These are phyloP conservation scores for Paramecium octaurelia DNA, from an alignment of 73 alveolate species.

Conservation along the genomic window DNA sequence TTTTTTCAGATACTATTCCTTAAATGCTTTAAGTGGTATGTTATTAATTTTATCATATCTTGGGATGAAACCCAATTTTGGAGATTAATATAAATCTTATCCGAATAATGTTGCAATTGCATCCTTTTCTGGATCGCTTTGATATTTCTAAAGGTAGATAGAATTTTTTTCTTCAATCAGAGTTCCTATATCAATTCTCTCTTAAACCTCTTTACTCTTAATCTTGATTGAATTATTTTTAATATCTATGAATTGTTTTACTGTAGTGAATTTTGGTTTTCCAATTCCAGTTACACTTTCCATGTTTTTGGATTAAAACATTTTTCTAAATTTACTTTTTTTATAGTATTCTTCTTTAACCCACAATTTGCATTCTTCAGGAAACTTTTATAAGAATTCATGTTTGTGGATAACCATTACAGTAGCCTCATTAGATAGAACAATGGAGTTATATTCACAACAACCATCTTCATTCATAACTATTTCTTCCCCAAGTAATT, in stretches of 20 bases:
- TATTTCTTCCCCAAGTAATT: background rate
- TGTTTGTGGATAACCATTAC: background rate
- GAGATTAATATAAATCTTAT: background rate
- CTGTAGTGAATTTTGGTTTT: background rate
- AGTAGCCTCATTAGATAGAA: background rate
- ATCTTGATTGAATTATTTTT: background rate
- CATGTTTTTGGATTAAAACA: background rate
- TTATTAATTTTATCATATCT: background rate
- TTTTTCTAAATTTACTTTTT: background rate
- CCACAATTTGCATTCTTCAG: background rate
- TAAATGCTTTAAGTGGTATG: background rate
- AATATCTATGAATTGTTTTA: background rate
- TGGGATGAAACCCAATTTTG: background rate
- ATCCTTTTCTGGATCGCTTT: background rate
- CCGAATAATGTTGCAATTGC: background rate
- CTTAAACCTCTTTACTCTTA: background rate
- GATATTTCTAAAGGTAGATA: background rate
- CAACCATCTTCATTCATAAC: background rate
- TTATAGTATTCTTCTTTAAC: background rate
- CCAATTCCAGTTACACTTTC: background rate
- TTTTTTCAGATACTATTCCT: background rate
- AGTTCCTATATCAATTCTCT: background rate
- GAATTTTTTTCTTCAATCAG: background rate
- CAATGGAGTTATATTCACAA: background rate
- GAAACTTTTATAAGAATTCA: background rate